Evolutionary conservation across 371 early-diverging fungal genomes (phyloP).

Genomic region (Mortierella sp.): DNA sequence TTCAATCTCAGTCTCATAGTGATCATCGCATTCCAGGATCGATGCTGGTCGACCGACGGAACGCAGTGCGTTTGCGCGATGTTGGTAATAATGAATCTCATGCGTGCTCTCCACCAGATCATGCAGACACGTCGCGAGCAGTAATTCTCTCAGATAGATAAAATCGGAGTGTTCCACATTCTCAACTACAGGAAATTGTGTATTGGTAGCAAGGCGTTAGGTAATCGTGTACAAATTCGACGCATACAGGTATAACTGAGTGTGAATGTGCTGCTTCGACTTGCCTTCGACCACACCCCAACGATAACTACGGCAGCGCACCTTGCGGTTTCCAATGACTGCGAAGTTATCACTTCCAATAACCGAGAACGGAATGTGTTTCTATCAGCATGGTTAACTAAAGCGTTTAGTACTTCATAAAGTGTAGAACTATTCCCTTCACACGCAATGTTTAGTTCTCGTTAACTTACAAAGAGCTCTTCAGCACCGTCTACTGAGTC

Average conservation of each 20-base stretch:
- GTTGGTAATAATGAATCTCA: constrained; percentile 80
- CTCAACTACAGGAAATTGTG: constrained; percentile 84
- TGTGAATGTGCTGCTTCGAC: no score
- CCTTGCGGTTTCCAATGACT: constrained; percentile 73
- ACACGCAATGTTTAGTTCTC: not conserved
- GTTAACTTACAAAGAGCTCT: constrained; percentile 68
- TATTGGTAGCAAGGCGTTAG: not conserved
- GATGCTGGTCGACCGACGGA: constrained; percentile 77
- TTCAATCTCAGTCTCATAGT: constrained; percentile 73
- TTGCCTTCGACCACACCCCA: constrained; percentile 97
- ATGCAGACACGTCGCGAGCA: constrained; percentile 80
- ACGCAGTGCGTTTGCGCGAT: constrained; percentile 75
- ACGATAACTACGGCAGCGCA: constrained; percentile 94
- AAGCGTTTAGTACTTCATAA: not conserved
- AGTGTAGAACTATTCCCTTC: not conserved
- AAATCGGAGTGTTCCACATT: constrained; percentile 91
- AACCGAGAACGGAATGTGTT: constrained; percentile 92
- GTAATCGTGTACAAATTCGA: no score
- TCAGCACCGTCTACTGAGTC: constrained; percentile 74
- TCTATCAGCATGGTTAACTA: constrained; percentile 49
- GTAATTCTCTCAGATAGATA: constrained; percentile 78
- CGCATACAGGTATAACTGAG: no score
- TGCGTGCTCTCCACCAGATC: constrained; percentile 88
- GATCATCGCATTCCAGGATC: constrained; percentile 80
- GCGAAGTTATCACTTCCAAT: constrained; percentile 88